Base-by-base conservation (phyloP, 2,329 filamentous ascomycete species). In the Botrytis deweyae region DNA sequence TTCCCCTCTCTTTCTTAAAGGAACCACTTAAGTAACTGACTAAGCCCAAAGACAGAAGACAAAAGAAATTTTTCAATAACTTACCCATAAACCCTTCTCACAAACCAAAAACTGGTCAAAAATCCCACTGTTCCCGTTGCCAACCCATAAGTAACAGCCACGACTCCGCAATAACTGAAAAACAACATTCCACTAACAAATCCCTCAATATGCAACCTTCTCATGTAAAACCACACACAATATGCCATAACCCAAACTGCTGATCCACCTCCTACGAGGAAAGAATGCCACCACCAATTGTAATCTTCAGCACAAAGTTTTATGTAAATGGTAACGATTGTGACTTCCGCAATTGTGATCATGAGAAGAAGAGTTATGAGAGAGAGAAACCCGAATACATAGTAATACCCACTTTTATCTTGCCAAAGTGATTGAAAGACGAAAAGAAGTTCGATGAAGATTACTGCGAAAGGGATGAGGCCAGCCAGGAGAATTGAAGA, bases 221-320 rank as follows among this genome's bases (percentile, higher is more conserved):
- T 90, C 78, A 90, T 87, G 83, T 93, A 97, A 84, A 95, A 97
- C 91, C 93, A 97, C 68, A 91, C 85, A 81, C 92, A 93, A 84
- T 96, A 97, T 55, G 89, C 81, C 81, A 95, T 96, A 55, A 97
- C 89, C 93, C 93, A 97, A 75, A 93, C 82, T 10, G 92, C 89
- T 78, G 91, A 93, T 78, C 91, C 89, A 66, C 91, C 92, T 63
- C 94, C 94, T 14, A 94, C 88, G 67, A 93, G 83, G 84, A 97
- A 96, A 70, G 92, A 93, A 81, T 93, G 92, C 93, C 93, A 97
- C 93, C 93, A 96, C 94, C 94, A 97, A 81, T 93, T 88, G 83
- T 96, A 92, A 82, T 97, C 94, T 87, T 97, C 94, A 2, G 89
- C 87, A 83, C 93, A 95, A 29, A 97, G 88, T 83, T 93, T 92